Evolutionary conservation across 805 yeast genomes (phyloP).

Genomic region (Candida caryicola): DNA sequence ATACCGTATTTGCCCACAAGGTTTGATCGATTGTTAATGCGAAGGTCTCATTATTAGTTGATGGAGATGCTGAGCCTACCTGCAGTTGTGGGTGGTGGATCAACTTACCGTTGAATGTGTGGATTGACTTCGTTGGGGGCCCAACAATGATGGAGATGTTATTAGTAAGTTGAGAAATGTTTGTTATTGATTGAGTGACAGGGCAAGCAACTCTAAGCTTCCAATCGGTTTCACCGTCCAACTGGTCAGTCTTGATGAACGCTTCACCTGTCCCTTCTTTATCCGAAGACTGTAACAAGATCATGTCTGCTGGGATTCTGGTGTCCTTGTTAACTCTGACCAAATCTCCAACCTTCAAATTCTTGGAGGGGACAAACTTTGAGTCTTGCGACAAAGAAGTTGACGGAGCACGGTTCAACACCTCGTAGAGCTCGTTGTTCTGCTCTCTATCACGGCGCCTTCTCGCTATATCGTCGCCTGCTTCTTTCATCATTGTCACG

Average conservation of each 20-base stretch:
- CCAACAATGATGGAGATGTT: conserved; percentile 58
- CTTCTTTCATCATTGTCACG: conserved; percentile 95
- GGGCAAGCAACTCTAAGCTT: conserved; percentile 78
- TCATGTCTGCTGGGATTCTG: conserved; percentile 91
- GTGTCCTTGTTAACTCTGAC: conserved; percentile 75
- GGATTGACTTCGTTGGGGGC: conserved; percentile 84
- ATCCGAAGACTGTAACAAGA: conserved; percentile 73
- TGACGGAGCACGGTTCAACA: conserved; percentile 38
- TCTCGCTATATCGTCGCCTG: conserved; percentile 88
- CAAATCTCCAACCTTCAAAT: conserved; percentile 81
- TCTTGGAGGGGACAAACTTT: conserved; percentile 46
- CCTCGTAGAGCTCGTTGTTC: conserved; percentile 78
- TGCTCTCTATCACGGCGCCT: conserved; percentile 88
- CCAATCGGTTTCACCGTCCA: conserved; percentile 99
- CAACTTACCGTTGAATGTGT: conserved; percentile 74
- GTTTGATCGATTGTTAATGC: conserved; percentile 87
- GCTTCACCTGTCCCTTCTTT: conserved; percentile 76
- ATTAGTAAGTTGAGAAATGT: conserved; percentile 50
- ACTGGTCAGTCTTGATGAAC: conserved; percentile 93
- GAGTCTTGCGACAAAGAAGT: conserved; percentile 20
- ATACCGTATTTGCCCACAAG: conserved; percentile 96
- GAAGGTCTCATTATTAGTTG: conserved; percentile 41
- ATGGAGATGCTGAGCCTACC: conserved; percentile 17
- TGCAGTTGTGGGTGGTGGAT: conserved; percentile 41
- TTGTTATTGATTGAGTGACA: conserved; percentile 57